phyloP scores from a whole-genome alignment of 2,329 filamentous ascomycete genomes.

The Pseudopyrenochaeta lycopersici region DNA sequence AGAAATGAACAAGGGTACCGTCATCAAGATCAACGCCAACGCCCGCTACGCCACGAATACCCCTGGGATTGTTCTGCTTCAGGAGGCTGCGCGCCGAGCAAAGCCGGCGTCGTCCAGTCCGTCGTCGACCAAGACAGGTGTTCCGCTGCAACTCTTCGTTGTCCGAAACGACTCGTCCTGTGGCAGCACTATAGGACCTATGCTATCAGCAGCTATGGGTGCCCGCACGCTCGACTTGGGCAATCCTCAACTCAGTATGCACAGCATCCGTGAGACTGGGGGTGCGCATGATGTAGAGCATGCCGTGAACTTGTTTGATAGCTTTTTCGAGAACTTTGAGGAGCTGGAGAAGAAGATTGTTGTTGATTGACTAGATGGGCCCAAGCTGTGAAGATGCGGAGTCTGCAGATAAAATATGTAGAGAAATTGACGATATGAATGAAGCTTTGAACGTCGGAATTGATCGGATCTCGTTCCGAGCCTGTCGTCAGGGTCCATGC shows the following conservation, averaged over 20 bases:
- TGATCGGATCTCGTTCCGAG: conserved; percentile 14
- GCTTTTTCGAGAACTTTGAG: conserved; percentile 88
- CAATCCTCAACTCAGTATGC: conserved; percentile 95
- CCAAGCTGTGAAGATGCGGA: conserved; percentile 28
- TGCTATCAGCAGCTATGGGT: conserved; percentile 86
- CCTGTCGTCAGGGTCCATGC: conserved; percentile 26
- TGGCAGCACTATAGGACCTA: conserved; percentile 97
- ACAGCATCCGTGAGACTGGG: conserved; percentile 93
- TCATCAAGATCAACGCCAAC: conserved; percentile 98
- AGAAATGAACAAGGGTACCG: conserved; percentile 94
- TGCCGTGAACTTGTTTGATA: conserved; percentile 84
- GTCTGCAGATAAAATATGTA: neutral
- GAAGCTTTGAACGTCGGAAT: neutral
- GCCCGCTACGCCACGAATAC: conserved; percentile 96
- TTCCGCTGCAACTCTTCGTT: conserved; percentile 94
- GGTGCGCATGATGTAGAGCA: conserved; percentile 88
- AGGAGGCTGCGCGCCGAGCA: conserved; percentile 77
- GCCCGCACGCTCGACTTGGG: conserved; percentile 90
- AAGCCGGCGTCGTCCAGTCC: conserved; percentile 58
- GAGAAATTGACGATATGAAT: neutral
- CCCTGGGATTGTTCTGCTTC: conserved; percentile 89
- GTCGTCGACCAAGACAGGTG: conserved; percentile 64
- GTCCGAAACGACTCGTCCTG: conserved; percentile 95
- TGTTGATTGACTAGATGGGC: conserved; percentile 69
- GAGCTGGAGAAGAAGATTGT: conserved; percentile 82